Percentiles rank a stretch among this genome's conserved stretches.
Conservation (phyloP, 1,139 yeast species). For the Blastobotrys proliferans region DNA sequence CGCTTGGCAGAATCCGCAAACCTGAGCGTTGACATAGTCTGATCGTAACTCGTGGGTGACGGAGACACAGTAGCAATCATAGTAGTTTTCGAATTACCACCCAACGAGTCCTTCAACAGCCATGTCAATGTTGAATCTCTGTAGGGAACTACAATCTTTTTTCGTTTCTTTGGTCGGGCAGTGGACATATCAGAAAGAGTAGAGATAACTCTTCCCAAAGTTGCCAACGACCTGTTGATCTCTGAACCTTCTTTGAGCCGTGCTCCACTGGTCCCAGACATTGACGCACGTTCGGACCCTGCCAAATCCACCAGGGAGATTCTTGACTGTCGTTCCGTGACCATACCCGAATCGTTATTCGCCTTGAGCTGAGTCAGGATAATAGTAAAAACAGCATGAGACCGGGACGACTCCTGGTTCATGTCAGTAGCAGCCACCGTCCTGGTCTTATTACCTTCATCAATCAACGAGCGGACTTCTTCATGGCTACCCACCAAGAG, state of each 20-base stretch:
- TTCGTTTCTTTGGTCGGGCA: constrained; percentile 17
- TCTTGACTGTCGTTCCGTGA: constrained; percentile 55
- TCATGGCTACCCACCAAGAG: constrained; percentile 39
- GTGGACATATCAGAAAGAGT: constrained; percentile 40
- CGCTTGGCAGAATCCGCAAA: constrained; percentile 70
- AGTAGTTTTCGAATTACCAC: constrained; percentile 67
- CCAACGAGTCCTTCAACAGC: constrained; percentile 61
- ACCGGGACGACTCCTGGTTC: constrained; percentile 62
- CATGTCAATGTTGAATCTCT: constrained; percentile 69
- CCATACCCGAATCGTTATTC: constrained; percentile 38
- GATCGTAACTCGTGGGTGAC: constrained; percentile 45
- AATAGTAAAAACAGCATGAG: constrained; percentile 69
- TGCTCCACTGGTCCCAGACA: constrained; percentile 58
- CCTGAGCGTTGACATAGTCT: constrained; percentile 62
- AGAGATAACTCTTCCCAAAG: constrained; percentile 67
- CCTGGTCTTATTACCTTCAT: constrained; percentile 47
- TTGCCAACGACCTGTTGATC: constrained; percentile 67
- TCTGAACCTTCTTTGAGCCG: constrained; percentile 67
- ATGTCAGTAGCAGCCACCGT: constrained; percentile 63
- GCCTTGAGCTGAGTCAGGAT: constrained; percentile 50
- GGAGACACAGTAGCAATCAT: constrained; percentile 48
- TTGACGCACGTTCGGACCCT: constrained; percentile 63
- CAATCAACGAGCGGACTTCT: constrained; percentile 43
- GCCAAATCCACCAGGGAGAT: constrained; percentile 71
- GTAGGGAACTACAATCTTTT: constrained; percentile 49